Evolutionary conservation across 306 rosid genomes (phyloP), one percentile per base, ranked within the genome.

Genomic region (Rosa lucieae): DNA sequence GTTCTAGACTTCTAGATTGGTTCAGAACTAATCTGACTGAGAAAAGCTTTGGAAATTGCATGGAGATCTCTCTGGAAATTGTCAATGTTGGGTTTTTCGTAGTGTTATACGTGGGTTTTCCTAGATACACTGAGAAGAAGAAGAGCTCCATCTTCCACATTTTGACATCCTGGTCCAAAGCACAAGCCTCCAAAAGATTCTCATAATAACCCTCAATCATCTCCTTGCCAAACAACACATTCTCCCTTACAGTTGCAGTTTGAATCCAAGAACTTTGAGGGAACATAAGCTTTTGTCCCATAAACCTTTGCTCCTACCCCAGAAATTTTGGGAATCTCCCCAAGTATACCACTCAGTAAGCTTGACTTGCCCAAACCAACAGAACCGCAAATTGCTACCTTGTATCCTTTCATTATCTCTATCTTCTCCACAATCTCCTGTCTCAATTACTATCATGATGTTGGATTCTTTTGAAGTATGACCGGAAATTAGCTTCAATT

Each of bases 251-350:
- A 5, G 97, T 89, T 75, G 97, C 97, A 2, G 97, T 86, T 73
- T 92, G 99, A 78, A 94, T 94, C 99, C 99, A 94, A 17, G 99
- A 89, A 86, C 92, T 91, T 78, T 94, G 99, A n/a, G 1, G 97
- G 95, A 44, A 92, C 97, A 86, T 87, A 94, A 81, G 95, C 91
- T 79, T 77, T 91, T 23, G 84, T 86, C 46, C 97, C 97, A 52
- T 79, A 26, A 26, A 26, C 83, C 77, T 83, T 78, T 47, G 86
- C 85, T 42, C 81, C 87, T 44, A 73, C 77, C 82, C 97, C 97
- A 21, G 95, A 89, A 79, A 91, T 82, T 81, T 84, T 84, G 8
- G 97, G 93, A 85, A 91, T 85, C 87, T 94, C 99, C 14, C 90
- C 97, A 5, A 94, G 85, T 83, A 92, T 84, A 49, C 93, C 82